Evolutionary conservation across 345 rosid genomes (phyloP).

Genomic region (Syzygium aromaticum): DNA sequence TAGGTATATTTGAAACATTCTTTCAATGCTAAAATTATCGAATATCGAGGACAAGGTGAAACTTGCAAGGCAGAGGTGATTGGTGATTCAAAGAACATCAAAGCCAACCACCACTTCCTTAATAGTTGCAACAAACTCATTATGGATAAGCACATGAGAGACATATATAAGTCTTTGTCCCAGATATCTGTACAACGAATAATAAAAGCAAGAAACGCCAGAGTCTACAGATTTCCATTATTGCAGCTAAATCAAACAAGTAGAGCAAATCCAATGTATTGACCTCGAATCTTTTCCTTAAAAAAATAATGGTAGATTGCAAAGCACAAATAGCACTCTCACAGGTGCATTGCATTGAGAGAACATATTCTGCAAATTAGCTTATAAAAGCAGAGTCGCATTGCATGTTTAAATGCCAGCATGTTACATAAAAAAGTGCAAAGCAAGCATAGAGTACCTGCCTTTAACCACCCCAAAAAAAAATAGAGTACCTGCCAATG

Average conservation of each 20-base stretch:
- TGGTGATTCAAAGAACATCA: not conserved
- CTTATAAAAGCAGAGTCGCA: not conserved
- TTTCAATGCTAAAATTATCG: not conserved
- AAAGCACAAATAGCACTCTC: not conserved
- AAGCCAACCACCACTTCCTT: not conserved
- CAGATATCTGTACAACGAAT: not conserved
- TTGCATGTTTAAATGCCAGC: not conserved
- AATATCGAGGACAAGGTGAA: not conserved
- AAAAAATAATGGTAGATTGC: not conserved
- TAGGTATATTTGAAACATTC: not conserved
- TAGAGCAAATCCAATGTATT: not conserved
- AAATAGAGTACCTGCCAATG: slow-evolving; percentile 57
- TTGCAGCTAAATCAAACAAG: not conserved
- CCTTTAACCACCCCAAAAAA: slow-evolving; percentile 3
- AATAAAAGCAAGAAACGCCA: not conserved
- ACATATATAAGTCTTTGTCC: not conserved
- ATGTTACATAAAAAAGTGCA: not conserved
- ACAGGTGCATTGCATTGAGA: not conserved
- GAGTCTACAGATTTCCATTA: not conserved
- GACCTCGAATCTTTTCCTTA: not conserved
- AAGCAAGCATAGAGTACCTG: slow-evolving; percentile 38
- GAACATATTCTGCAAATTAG: not conserved
- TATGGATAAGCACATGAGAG: not conserved
- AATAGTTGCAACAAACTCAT: not conserved
- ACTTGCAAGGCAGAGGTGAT: not conserved